Conservation (phyloP, 495 filamentous ascomycete species). For the Aspergillus affinis region DNA sequence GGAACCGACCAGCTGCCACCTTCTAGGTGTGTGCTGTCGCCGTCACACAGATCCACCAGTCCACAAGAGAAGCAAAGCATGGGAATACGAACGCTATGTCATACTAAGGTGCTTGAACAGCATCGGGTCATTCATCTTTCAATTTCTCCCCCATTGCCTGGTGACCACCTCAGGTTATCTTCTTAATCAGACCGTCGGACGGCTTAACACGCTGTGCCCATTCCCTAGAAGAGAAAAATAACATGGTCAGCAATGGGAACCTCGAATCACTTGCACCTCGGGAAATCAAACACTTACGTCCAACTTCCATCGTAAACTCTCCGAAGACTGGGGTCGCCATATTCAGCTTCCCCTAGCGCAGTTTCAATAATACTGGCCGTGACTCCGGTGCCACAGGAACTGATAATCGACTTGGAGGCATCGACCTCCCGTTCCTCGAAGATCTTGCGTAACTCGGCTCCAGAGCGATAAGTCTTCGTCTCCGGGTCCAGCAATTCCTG, state of each 20-base stretch:
- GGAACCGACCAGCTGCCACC: not conserved
- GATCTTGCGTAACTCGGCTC: conserved; percentile 68
- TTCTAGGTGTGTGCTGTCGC: not conserved
- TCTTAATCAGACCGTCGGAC: conserved; percentile 60
- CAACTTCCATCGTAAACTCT: conserved; percentile 94
- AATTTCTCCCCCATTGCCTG: not conserved
- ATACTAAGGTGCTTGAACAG: conserved; percentile 14
- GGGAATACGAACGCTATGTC: conserved; percentile 7
- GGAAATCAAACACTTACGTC: conserved; percentile 68
- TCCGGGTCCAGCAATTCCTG: conserved; percentile 75
- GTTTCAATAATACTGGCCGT: conserved; percentile 92
- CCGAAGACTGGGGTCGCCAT: conserved; percentile 63
- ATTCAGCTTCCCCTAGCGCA: conserved; percentile 76
- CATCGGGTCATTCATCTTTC: conserved; percentile 19
- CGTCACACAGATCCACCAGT: conserved; percentile 1
- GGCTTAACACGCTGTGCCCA: conserved; percentile 72
- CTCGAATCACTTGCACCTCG: not conserved
- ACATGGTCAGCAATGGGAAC: not conserved
- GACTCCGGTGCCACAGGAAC: conserved; percentile 89
- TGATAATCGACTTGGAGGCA: conserved; percentile 81
- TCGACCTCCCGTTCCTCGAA: conserved; percentile 77
- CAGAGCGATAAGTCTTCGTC: conserved; percentile 75
- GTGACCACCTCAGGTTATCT: conserved; percentile 29
- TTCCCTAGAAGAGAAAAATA: conserved; percentile 50
- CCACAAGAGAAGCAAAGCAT: conserved; percentile 2